Conservation (phyloP, 371 early-diverging fungal species). For the Rhizopus stolonifer region DNA sequence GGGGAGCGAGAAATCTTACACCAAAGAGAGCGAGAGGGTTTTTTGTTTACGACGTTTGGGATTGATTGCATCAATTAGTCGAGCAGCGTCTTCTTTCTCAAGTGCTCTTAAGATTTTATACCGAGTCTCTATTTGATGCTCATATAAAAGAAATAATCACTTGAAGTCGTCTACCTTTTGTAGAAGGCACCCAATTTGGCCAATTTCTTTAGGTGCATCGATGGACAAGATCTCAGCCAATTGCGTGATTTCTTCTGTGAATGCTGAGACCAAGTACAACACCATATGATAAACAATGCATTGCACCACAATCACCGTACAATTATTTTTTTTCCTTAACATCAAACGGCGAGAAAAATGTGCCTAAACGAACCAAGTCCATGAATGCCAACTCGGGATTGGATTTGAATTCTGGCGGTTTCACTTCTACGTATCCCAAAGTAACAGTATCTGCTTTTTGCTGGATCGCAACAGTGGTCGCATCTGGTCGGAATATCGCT, state of each 20-base stretch:
- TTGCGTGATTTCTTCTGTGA: background rate
- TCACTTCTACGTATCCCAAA: constrained; percentile 12
- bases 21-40: constrained; percentile 16
- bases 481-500: constrained; percentile 10
- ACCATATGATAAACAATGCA: constrained; percentile 5
- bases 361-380: constrained; percentile 10
- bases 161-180: constrained; percentile 8
- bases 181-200: constrained; percentile 4
- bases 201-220: constrained; percentile 3
- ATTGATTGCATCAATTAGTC: constrained; percentile 6
- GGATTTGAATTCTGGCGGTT: constrained; percentile 6
- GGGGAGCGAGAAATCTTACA: constrained; percentile 9
- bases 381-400: constrained; percentile 10
- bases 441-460: constrained; percentile 7
- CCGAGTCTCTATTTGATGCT: constrained; percentile 13
- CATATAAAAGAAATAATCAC: constrained; percentile 6
- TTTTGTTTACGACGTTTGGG: constrained; percentile 17
- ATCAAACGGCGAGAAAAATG: constrained; percentile 11
- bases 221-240: constrained; percentile 1
- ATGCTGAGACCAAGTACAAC: constrained; percentile 5
- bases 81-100: constrained; percentile 9
- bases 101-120: constrained; percentile 10
- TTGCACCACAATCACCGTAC: constrained; percentile 7
- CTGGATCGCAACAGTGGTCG: constrained; percentile 6
- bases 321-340: constrained; percentile 6